Evolutionary conservation across 2,329 filamentous ascomycete species (phyloP).

Genomic region (Hymenoscyphus linearis): DNA sequence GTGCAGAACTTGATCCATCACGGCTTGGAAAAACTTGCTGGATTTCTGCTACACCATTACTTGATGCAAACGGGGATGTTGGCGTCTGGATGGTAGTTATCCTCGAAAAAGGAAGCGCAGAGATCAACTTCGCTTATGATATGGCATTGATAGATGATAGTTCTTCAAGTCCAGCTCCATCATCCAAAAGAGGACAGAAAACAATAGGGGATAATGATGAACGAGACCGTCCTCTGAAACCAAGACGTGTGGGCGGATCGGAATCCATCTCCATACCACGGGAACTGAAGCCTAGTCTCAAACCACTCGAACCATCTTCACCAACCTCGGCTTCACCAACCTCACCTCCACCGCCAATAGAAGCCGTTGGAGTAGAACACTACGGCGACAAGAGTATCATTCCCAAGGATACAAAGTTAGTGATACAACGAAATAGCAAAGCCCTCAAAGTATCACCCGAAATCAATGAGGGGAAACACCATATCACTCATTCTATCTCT

Average conservation of each 20-base stretch:
- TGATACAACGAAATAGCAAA: not conserved
- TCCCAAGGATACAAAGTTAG: not conserved
- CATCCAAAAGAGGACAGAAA: not conserved
- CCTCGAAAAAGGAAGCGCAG: constrained; percentile 6
- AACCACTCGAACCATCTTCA: not conserved
- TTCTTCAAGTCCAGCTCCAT: not conserved
- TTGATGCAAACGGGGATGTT: constrained; percentile 6
- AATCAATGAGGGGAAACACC: not conserved
- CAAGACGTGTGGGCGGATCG: not conserved
- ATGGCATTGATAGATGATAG: not conserved
- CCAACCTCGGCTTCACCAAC: not conserved
- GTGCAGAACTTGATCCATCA: not conserved
- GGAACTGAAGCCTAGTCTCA: not conserved
- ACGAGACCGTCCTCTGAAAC: not conserved
- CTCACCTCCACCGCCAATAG: not conserved
- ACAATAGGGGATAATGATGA: not conserved
- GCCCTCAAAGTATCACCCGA: not conserved
- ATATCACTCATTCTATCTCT: not conserved
- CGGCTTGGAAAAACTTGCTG: constrained; percentile 4
- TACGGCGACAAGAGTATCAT: not conserved
- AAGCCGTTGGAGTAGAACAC: not conserved
- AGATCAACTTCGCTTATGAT: not conserved
- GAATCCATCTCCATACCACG: not conserved
- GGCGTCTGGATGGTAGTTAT: constrained; percentile 18
- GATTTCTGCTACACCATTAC: constrained; percentile 14